phyloP scores from a whole-genome alignment of 176 grass and related monocot genomes.

The Avena eriantha region DNA sequence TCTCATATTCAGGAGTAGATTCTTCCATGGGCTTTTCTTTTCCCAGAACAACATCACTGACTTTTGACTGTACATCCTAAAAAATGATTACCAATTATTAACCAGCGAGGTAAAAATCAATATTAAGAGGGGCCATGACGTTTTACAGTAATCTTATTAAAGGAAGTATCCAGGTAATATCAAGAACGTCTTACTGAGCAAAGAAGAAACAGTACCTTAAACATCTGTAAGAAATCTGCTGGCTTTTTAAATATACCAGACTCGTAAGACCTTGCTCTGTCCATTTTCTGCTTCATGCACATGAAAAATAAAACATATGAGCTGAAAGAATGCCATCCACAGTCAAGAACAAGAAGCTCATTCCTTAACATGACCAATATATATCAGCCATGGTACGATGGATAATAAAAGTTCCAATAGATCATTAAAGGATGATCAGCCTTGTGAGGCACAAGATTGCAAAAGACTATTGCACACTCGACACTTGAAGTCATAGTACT shows the following conservation, averaged over 20 bases:
- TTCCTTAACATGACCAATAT: background rate
- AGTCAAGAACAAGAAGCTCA: constrained; percentile 10
- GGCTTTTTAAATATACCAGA: constrained; percentile 94
- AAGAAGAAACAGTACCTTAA: constrained; percentile 76
- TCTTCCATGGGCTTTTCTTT: constrained; percentile 99
- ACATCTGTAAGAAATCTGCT: constrained; percentile 93
- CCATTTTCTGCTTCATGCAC: constrained; percentile 82
- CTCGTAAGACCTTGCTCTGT: constrained; percentile 90
- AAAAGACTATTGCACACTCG: constrained; percentile 15
- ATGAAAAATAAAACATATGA: constrained; percentile 42
- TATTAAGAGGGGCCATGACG: background rate
- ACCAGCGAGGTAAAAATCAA: constrained; percentile 14
- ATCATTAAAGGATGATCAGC: background rate
- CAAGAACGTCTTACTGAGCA: constrained; percentile 24
- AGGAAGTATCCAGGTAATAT: constrained; percentile 4
- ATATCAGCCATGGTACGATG: background rate
- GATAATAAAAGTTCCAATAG: background rate
- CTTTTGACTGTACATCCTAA: constrained; percentile 94
- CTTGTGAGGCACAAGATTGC: constrained; percentile 20
- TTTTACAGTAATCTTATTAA: background rate
- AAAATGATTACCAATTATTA: constrained; percentile 7
- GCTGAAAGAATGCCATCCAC: constrained; percentile 18
- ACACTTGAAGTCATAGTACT: background rate
- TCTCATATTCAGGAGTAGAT: constrained; percentile 95
- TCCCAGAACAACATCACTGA: constrained; percentile 97